Percentiles rank a stretch among this genome's conserved stretches.
These are phyloP conservation scores for Candida pseudocylindracea DNA, from an alignment of 1,139 yeast genomes.

Conservation along the genomic window DNA sequence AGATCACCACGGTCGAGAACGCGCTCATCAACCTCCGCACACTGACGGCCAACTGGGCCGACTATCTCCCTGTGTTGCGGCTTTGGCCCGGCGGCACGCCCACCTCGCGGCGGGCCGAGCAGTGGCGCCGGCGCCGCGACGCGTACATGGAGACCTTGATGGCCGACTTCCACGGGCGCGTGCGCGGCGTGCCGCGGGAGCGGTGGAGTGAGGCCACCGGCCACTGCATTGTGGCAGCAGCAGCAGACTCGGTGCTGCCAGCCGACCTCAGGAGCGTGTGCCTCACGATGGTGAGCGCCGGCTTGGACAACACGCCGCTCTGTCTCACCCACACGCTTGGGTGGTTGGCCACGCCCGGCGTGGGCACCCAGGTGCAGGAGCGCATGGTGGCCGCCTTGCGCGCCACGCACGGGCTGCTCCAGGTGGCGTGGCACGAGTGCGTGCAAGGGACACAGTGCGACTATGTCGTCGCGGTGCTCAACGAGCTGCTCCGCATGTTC, in stretches of 20 bases:
- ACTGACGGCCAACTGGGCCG: constrained; percentile 36
- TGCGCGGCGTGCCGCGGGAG: neutral
- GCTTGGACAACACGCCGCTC: constrained; percentile 51
- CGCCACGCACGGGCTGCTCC: constrained; percentile 2
- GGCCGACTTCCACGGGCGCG: constrained; percentile 6
- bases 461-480: constrained; percentile 31
- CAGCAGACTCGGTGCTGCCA: constrained; percentile 7
- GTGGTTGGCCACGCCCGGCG: constrained; percentile 25
- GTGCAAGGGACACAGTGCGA: constrained; percentile 3
- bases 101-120: constrained; percentile 10
- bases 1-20: constrained; percentile 42
- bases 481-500: constrained; percentile 39
- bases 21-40: constrained; percentile 40
- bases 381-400: constrained; percentile 15
- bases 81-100: constrained; percentile 7
- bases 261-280: constrained; percentile 40
- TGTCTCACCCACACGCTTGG: constrained; percentile 40
- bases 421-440: constrained; percentile 27
- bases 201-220: too few species aligned
- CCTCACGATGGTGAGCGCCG: constrained; percentile 62
- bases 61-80: constrained; percentile 34
- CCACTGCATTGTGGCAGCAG: constrained; percentile 1
- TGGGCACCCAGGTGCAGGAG: constrained; percentile 22
- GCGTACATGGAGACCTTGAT: constrained; percentile 25
- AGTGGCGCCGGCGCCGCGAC: constrained; percentile 24